These are phyloP conservation scores for Gentiana straminea DNA, from an alignment of 257 asterid genomes.

Conservation along the genomic window DNA sequence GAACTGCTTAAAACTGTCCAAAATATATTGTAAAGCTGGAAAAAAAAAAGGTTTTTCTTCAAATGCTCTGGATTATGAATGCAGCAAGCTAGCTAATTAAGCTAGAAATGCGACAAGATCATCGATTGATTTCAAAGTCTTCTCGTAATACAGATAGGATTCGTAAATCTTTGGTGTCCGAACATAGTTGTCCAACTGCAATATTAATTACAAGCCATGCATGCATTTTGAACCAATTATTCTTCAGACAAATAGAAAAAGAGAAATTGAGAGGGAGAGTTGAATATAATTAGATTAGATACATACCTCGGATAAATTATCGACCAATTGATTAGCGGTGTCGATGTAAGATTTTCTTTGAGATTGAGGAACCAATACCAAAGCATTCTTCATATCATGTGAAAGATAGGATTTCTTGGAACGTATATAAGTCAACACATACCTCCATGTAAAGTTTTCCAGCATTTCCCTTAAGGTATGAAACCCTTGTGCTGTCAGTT, in stretches of 20 bases:
- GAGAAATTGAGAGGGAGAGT: too few relatives aligned
- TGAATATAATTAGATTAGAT: too few relatives aligned
- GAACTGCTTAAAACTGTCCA: neutral
- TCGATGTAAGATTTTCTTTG: constrained; percentile 26
- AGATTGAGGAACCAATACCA: constrained; percentile 33
- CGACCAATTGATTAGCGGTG: constrained; percentile 55
- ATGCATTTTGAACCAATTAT: neutral
- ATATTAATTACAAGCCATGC: neutral
- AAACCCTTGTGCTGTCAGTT: constrained; percentile 66
- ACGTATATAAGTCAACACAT: constrained; percentile 55
- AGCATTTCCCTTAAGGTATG: constrained; percentile 59
- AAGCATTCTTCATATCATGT: constrained; percentile 32
- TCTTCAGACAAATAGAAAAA: neutral
- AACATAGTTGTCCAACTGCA: constrained; percentile 63
- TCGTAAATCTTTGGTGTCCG: constrained; percentile 79
- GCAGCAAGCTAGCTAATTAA: neutral
- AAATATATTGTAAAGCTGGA: too few relatives aligned
- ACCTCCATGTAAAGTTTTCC: constrained; percentile 78
- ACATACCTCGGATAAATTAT: constrained; percentile 65
- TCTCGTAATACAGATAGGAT: constrained; percentile 69
- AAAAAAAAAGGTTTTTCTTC: too few relatives aligned
- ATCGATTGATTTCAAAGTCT: constrained; percentile 67
- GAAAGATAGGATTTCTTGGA: constrained; percentile 50
- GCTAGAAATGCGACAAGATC: constrained; percentile 50
- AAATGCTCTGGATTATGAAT: too few relatives aligned